Conservation (phyloP, 805 yeast species). For the Candida coleopterorum region DNA sequence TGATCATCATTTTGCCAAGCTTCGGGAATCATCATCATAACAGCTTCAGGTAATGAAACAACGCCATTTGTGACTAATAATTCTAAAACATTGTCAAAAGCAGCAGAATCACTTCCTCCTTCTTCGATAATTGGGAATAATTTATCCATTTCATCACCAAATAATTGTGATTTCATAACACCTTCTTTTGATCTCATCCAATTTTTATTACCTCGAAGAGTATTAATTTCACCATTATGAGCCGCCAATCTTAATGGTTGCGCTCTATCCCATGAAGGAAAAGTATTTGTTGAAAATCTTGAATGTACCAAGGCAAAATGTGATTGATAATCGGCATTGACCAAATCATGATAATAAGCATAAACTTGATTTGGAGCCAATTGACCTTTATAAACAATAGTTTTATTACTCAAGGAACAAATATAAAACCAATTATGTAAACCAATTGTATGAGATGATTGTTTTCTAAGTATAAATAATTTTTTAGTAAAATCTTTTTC, state of each 20-base stretch:
- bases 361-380: slow-evolving; percentile 95
- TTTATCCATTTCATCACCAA: slow-evolving; percentile 88
- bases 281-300: slow-evolving; percentile 94
- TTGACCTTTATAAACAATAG: slow-evolving; percentile 97
- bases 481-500: slow-evolving; percentile 74
- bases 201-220: slow-evolving; percentile 94
- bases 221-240: slow-evolving; percentile 97
- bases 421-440: slow-evolving; percentile 97
- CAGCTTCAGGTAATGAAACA: slow-evolving; percentile 90
- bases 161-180: slow-evolving; percentile 80
- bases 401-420: slow-evolving; percentile 82
- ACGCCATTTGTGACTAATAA: slow-evolving; percentile 88
- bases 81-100: slow-evolving; percentile 93
- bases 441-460: slow-evolving; percentile 85
- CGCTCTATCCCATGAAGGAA: slow-evolving; percentile 99
- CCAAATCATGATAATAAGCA: slow-evolving; percentile 88
- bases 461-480: slow-evolving; percentile 82
- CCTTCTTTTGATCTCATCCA: slow-evolving; percentile 99
- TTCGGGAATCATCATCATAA: slow-evolving; percentile 95
- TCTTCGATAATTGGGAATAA: slow-evolving; percentile 95
- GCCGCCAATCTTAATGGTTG: slow-evolving; percentile 97
- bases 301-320: slow-evolving; percentile 97
- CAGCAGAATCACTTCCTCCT: slow-evolving; percentile 98
- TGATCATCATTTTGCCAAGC: slow-evolving; percentile 89
- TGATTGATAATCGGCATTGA: slow-evolving; percentile 86